Conservation (phyloP, 768 basidiomycete genomes). For the Xanthoconium stramineum region DNA sequence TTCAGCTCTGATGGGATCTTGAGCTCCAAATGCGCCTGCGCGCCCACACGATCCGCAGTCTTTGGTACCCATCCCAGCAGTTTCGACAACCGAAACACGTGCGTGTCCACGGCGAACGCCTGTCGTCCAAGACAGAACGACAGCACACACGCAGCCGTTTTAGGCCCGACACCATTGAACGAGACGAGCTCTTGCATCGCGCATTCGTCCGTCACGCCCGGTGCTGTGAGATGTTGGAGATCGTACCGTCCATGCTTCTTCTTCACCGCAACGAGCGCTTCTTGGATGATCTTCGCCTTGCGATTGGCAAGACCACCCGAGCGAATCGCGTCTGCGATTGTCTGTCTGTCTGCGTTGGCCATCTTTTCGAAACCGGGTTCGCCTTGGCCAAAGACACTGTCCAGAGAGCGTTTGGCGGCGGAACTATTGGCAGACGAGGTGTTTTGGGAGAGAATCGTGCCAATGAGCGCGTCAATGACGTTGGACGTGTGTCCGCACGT, state of each 20-base stretch:
- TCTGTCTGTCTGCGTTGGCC: constrained; percentile 38
- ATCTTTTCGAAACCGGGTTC: constrained; percentile 45
- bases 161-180: constrained; percentile 58
- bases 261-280: constrained; percentile 41
- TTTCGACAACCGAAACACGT: constrained; percentile 53
- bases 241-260: constrained; percentile 50
- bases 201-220: constrained; percentile 39
- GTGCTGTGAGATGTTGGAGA: constrained; percentile 48
- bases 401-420: constrained; percentile 47
- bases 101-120: constrained; percentile 64
- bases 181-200: constrained; percentile 57
- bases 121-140: constrained; percentile 59
- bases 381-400: constrained; percentile 46
- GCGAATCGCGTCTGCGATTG: constrained; percentile 49
- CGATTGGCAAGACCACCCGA: constrained; percentile 58
- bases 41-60: constrained; percentile 44
- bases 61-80: constrained; percentile 42
- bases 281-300: constrained; percentile 55
- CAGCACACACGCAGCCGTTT: constrained; percentile 61
- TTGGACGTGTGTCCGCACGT: constrained; percentile 49
- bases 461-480: constrained; percentile 56
- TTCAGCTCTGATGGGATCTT: constrained; percentile 51
- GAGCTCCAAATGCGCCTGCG: constrained; percentile 57
- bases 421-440: constrained; percentile 50
- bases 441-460: constrained; percentile 59